Percentiles rank a stretch among this genome's conserved stretches.
phyloP scores from a whole-genome alignment of 1,284 basidiomycete genomes.

The Kalmanozyma brasiliensis region DNA sequence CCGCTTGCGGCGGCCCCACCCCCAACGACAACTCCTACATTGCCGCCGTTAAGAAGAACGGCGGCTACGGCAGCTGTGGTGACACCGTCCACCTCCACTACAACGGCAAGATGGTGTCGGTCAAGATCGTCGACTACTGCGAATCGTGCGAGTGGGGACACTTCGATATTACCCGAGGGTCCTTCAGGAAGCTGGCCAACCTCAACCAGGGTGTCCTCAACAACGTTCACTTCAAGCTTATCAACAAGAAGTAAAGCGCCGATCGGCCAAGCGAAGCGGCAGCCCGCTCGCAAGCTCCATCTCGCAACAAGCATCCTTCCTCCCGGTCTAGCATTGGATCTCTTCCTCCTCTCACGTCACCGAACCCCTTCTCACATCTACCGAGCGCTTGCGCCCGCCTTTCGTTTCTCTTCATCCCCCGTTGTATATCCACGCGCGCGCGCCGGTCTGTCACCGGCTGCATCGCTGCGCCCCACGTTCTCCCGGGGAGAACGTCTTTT shows the following conservation, averaged over 20 bases:
- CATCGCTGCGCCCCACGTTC: too few relatives aligned
- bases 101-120: conserved; percentile 58
- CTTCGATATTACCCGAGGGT: conserved; percentile 55
- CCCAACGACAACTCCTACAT: conserved; percentile 54
- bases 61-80: conserved; percentile 58
- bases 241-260: conserved; percentile 37
- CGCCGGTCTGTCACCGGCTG: too few relatives aligned
- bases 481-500: too few relatives aligned
- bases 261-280: too few relatives aligned
- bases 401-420: not conserved
- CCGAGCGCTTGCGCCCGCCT: not conserved
- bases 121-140: conserved; percentile 59
- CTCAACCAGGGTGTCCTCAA: conserved; percentile 57
- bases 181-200: conserved; percentile 57
- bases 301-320: too few relatives aligned
- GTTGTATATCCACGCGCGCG: not conserved
- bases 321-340: not conserved
- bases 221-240: conserved; percentile 50
- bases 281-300: too few relatives aligned
- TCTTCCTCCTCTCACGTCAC: not conserved
- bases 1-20: conserved; percentile 61
- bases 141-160: conserved; percentile 50
- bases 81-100: conserved; percentile 59
- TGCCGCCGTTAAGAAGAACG: conserved; percentile 56
- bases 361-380: not conserved